Conservation (phyloP, 2,329 filamentous ascomycete genomes). For the Colletotrichum shisoi region DNA sequence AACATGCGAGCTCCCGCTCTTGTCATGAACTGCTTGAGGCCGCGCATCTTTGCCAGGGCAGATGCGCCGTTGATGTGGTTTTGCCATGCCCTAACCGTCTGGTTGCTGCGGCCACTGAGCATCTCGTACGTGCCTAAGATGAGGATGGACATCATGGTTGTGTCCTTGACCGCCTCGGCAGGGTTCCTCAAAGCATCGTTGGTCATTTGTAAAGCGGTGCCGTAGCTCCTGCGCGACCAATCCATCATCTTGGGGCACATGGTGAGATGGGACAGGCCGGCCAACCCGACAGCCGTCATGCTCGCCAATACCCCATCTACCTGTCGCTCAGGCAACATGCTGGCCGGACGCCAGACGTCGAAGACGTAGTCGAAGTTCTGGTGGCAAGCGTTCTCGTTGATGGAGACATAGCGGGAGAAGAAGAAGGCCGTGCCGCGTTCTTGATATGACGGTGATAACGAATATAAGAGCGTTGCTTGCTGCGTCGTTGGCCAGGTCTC, state of each 20-base stretch:
- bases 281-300: slow-evolving; percentile 64
- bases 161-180: slow-evolving; percentile 55
- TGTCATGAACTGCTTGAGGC: slow-evolving; percentile 56
- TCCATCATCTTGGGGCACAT: slow-evolving; percentile 54
- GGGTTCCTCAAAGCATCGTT: slow-evolving; percentile 60
- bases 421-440: slow-evolving; percentile 59
- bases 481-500: slow-evolving; percentile 47
- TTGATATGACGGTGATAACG: slow-evolving; percentile 49
- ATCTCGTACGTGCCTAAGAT: slow-evolving; percentile 65
- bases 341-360: slow-evolving; percentile 60
- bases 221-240: slow-evolving; percentile 60
- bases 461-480: slow-evolving; percentile 46
- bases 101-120: slow-evolving; percentile 56
- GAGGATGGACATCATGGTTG: slow-evolving; percentile 62
- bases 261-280: slow-evolving; percentile 59
- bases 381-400: slow-evolving; percentile 55
- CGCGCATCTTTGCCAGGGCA: slow-evolving; percentile 59
- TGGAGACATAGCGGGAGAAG: slow-evolving; percentile 60
- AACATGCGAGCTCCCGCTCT: slow-evolving; percentile 61
- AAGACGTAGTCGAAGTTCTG: slow-evolving; percentile 63
- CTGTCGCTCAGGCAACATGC: slow-evolving; percentile 45
- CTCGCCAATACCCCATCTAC: slow-evolving; percentile 59
- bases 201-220: slow-evolving; percentile 59
- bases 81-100: slow-evolving; percentile 61
- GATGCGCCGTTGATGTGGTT: slow-evolving; percentile 63